Base-by-base conservation (phyloP, 169 alveolate genomes). In the Eimeria zaria region DNA sequence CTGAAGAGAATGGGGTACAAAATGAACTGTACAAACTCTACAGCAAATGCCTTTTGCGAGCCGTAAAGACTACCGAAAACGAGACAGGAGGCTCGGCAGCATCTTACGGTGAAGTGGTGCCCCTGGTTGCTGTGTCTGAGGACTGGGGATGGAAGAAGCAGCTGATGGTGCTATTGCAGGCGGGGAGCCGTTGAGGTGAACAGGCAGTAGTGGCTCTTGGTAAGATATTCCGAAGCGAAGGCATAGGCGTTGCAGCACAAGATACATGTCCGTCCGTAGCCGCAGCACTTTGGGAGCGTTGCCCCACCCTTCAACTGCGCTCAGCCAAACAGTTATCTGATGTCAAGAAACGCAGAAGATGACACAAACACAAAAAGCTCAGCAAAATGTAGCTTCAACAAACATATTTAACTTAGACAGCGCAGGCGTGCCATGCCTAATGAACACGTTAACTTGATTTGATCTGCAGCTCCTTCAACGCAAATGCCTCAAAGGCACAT, bases 231-330 rank as follows among this genome's bases (percentile, higher is more conserved):
- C 96, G 20, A 91, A 67, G 41, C 76, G 71, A 39, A 67, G 67
- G 89, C 88, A 58, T 62, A 58, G 58, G 39, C 89, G 84, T 30
- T 83, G 91, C n/a, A 91, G 83, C 30, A 76, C 88, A 73, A 91
- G 89, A 64, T 58, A 91, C 51, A 91, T 84, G 91, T 91, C 96
- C 81, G 91, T 91, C 39, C 96, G 91, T 62, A 91, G 71, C 62
- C 89, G 71, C 64, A 78, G 51, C 39, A 80, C 91, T 39, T 78
- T 76, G 60, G 83, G 83, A 62, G 73, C 48, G 60, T 91, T 91
- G 22, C 96, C 96, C 96, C 96, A 91, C 51, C 91, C 91, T 46
- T 91, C 96, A 16, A 91, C 96, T 30, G 84, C 73, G 39, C 91
- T 76, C 44, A 91, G 74, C 92, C 91, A 91, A 24, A 91, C 41